These are phyloP conservation scores for Bipolaris gigantea DNA, from an alignment of 2,329 filamentous ascomycete species.

Conservation along the genomic window DNA sequence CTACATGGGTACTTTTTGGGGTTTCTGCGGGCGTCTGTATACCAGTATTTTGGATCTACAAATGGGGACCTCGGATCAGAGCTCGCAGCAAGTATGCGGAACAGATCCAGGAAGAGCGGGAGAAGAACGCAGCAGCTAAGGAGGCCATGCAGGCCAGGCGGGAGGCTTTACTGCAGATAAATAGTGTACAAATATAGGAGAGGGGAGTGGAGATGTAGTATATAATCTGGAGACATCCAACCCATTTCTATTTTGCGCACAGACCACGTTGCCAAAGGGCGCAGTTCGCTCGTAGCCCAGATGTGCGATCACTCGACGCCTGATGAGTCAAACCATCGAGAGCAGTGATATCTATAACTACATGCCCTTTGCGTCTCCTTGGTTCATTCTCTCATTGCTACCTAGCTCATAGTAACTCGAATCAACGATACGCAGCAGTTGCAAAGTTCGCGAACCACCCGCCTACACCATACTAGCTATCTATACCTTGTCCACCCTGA, in stretches of 20 bases:
- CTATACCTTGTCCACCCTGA: not conserved
- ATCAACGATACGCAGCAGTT: not conserved
- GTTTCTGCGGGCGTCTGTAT: slow-evolving; percentile 54
- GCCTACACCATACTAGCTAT: too few relatives aligned
- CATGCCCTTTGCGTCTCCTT: not conserved
- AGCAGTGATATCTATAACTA: not conserved
- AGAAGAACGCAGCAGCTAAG: slow-evolving; percentile 13
- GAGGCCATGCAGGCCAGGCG: slow-evolving; percentile 5
- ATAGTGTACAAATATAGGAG: not conserved
- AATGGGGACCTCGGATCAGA: slow-evolving; percentile 57
- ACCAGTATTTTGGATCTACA: slow-evolving; percentile 61
- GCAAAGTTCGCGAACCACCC: too few relatives aligned
- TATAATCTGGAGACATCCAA: not conserved
- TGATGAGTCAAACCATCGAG: slow-evolving; percentile 2
- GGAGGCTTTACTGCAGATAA: not conserved
- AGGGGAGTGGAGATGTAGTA: not conserved
- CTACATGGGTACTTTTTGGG: slow-evolving; percentile 51
- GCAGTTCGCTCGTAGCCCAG: not conserved
- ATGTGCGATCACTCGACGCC: not conserved
- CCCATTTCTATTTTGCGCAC: not conserved
- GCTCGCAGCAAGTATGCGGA: slow-evolving; percentile 36
- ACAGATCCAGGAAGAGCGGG: slow-evolving; percentile 27
- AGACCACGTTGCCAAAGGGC: not conserved
- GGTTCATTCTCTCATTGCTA: not conserved
- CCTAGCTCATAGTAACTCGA: not conserved